Evolutionary conservation across 495 filamentous ascomycete genomes (phyloP), one percentile per base, ranked within the genome.

Genomic region (Daldinia decipiens): DNA sequence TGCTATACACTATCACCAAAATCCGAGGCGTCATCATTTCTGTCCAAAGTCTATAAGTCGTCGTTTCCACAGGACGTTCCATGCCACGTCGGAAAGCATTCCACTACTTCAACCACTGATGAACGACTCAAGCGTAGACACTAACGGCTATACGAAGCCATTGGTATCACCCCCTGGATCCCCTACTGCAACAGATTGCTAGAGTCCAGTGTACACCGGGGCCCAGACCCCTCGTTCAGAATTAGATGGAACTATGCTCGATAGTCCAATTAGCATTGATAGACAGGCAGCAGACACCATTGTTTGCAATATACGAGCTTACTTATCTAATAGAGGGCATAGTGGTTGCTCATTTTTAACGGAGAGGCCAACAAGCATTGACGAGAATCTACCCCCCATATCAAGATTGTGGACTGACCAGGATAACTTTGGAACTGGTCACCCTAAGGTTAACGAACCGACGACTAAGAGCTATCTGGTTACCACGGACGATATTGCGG

Each of bases 401-500:
- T 39, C 36, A 24, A 43, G 21, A 6, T 54, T 68, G 5, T 47
- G 47, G 13, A 45, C 54, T 5, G 40, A 21, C 15, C 47, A 38
- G 12, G 39, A n/a, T 38, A 6, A 17, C 52, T 19, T 19, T 26
- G 24, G 27, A 51, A 21, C 15, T 13, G 29, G 19, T 12, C 32
- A 31, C 24, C 17, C 19, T 5, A 6, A 8, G 17, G 27, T 26
- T 29, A 50, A 31, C n/a, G 55, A 62, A 15, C 6, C 50, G 7
- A 17, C 52, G 45, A 52, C 47, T 0, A 67, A 75, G 31, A 68
- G 34, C n/a, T 77, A 67, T 54, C 31, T 77, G 2, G 53, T 77
- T 39, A 73, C 72, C 1, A 40, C 67, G 5, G 58, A 62, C 12
- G 70, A 77, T 47, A 71, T 77, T 53, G 53, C 56, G n/a, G 72